Evolutionary conservation across 192 early-diverging fungal species (phyloP).

Genomic region (Diversispora epigaea): DNA sequence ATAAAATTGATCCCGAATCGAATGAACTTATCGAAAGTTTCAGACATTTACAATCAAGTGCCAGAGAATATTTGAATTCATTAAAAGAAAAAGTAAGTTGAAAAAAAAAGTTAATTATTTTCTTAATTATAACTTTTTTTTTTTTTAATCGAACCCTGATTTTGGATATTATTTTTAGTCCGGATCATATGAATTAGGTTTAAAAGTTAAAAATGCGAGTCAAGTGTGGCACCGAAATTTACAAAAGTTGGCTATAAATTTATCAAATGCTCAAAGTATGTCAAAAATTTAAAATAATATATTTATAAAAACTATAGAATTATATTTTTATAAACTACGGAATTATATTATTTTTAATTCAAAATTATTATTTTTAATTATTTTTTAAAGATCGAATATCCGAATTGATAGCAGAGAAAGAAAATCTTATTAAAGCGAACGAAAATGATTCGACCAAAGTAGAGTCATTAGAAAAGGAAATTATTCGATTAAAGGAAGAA

Average conservation of each 20-base stretch:
- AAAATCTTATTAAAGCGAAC: conserved; percentile 15
- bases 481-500: conserved; percentile 33
- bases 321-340: neutral
- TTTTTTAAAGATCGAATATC: conserved; percentile 1
- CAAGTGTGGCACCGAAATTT: conserved; percentile 27
- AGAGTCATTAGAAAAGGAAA: conserved; percentile 26
- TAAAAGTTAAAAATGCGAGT: conserved; percentile 25
- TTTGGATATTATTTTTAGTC: neutral
- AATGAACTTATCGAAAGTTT: conserved; percentile 32
- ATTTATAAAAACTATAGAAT: neutral
- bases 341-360: conserved; percentile 15
- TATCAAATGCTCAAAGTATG: conserved; percentile 36
- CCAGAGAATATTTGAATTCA: conserved; percentile 18
- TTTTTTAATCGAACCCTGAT: neutral
- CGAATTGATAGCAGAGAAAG: conserved; percentile 28
- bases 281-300: neutral
- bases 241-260: conserved; percentile 16
- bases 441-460: conserved; percentile 10
- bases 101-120: neutral
- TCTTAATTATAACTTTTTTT: neutral
- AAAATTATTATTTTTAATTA: neutral
- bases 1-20: conserved; percentile 35
- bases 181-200: neutral
- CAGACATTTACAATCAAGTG: conserved; percentile 18
- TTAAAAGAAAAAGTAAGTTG: conserved; percentile 27